Conservation (phyloP, 495 filamentous ascomycete genomes). For the Hyphodiscus hymeniophilus region DNA sequence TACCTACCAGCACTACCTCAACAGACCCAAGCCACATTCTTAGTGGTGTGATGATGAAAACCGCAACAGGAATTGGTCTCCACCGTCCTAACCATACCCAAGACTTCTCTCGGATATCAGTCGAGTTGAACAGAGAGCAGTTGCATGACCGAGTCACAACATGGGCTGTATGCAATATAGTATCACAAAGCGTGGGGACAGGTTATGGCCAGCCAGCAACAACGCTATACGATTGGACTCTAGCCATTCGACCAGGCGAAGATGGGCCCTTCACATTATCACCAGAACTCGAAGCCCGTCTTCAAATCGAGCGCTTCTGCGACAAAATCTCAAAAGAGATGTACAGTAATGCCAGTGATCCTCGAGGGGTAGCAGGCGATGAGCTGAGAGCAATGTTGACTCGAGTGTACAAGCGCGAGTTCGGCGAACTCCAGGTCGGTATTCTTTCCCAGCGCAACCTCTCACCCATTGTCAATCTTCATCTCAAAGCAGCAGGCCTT, state of each 20-base stretch:
- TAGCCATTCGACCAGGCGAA: constrained; percentile 54
- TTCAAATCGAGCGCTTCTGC: constrained; percentile 75
- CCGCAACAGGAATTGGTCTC: constrained; percentile 82
- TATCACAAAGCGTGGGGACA: constrained; percentile 84
- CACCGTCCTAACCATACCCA: constrained; percentile 85
- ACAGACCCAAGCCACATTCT: constrained; percentile 87
- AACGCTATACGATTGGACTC: constrained; percentile 82
- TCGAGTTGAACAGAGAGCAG: constrained; percentile 78
- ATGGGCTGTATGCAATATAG: constrained; percentile 89
- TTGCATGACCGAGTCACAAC: constrained; percentile 78
- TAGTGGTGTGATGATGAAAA: constrained; percentile 85
- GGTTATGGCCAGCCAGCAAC: constrained; percentile 86
- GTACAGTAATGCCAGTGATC: constrained; percentile 72
- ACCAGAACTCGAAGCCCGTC: constrained; percentile 54
- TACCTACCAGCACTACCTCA: constrained; percentile 79
- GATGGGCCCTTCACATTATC: constrained; percentile 61
- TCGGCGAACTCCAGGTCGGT: constrained; percentile 42
- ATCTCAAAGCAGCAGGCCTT: constrained; percentile 70
- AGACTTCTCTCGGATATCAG: constrained; percentile 76
- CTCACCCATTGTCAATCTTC: constrained; percentile 57
- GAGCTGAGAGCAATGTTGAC: constrained; percentile 61
- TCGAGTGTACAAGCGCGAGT: constrained; percentile 48
- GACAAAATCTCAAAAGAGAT: constrained; percentile 81
- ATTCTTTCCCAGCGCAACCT: constrained; percentile 41
- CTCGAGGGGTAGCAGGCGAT: constrained; percentile 63